A percentile compares a stretch with the other conserved stretches of the same genome.
These are phyloP conservation scores for Colletotrichum noveboracense DNA, from an alignment of 2,329 filamentous ascomycete genomes.

Conservation along the genomic window DNA sequence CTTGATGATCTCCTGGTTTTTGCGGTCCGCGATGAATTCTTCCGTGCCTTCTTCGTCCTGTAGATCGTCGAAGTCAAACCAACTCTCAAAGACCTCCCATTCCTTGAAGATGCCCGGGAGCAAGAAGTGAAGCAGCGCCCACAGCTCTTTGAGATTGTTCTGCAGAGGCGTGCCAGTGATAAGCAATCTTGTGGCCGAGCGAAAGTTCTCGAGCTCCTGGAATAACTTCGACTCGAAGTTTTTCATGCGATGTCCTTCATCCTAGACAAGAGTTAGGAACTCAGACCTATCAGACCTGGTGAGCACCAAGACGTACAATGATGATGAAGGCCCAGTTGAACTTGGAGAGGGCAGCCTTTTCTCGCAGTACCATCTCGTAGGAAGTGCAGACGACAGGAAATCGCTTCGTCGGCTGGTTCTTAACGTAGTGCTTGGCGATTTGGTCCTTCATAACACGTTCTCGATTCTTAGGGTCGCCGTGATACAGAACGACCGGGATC, in stretches of 20 bases:
- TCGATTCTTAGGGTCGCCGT: slow-evolving; percentile 82
- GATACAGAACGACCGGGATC: slow-evolving; percentile 90
- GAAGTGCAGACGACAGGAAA: slow-evolving; percentile 95
- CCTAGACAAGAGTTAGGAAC: slow-evolving; percentile 50
- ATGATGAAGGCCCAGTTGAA: slow-evolving; percentile 98
- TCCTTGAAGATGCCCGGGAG: slow-evolving; percentile 93
- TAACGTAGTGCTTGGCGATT: slow-evolving; percentile 73
- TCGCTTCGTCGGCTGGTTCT: slow-evolving; percentile 60
- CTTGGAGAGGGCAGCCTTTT: slow-evolving; percentile 79
- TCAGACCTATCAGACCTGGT: background rate
- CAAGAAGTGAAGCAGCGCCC: slow-evolving; percentile 93
- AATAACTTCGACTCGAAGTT: slow-evolving; percentile 95
- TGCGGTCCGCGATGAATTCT: slow-evolving; percentile 79
- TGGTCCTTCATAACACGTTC: slow-evolving; percentile 74
- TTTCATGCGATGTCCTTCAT: slow-evolving; percentile 97
- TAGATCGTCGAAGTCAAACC: slow-evolving; percentile 96
- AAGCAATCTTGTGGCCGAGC: slow-evolving; percentile 86
- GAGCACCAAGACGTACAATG: slow-evolving; percentile 58
- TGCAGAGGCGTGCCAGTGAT: slow-evolving; percentile 96
- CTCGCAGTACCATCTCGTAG: slow-evolving; percentile 95
- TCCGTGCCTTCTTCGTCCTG: slow-evolving; percentile 82
- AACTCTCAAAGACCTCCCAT: slow-evolving; percentile 89
- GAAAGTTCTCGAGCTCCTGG: slow-evolving; percentile 84
- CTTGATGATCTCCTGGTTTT: slow-evolving; percentile 57
- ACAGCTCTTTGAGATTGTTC: slow-evolving; percentile 93